These are phyloP conservation scores for Neurospora sp. DNA, from an alignment of 495 filamentous ascomycete genomes.

Conservation along the genomic window DNA sequence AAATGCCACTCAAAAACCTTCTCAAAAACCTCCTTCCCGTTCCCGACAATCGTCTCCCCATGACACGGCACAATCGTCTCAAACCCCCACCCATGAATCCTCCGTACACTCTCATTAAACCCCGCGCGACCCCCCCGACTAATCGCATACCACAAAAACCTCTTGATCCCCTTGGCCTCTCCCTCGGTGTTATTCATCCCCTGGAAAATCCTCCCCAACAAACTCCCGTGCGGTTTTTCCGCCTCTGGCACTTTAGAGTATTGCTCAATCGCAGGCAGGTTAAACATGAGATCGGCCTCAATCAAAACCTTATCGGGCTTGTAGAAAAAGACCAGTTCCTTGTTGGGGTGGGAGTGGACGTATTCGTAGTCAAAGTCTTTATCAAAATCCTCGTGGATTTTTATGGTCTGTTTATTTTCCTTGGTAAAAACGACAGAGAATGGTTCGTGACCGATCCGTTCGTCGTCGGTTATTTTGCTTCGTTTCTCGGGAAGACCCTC, in stretches of 20 bases:
- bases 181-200: constrained; percentile 51
- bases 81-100: constrained; percentile 76
- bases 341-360: constrained; percentile 67
- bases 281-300: constrained; percentile 86
- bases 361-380: constrained; percentile 79
- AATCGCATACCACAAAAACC: constrained; percentile 72
- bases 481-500: constrained; percentile 85
- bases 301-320: constrained; percentile 76
- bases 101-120: constrained; percentile 56
- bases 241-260: constrained; percentile 52
- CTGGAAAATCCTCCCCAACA: constrained; percentile 53
- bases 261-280: constrained; percentile 80
- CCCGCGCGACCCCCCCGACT: constrained; percentile 52
- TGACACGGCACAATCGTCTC: constrained; percentile 85
- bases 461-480: constrained; percentile 38
- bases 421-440: constrained; percentile 58
- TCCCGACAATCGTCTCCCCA: constrained; percentile 76
- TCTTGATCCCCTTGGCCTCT: constrained; percentile 61
- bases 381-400: constrained; percentile 69
- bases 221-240: constrained; percentile 40
- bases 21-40: constrained; percentile 65
- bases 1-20: constrained; percentile 84
- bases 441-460: constrained; percentile 54
- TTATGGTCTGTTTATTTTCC: constrained; percentile 29
- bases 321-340: constrained; percentile 80